Evolutionary conservation across 2,329 filamentous ascomycete species (phyloP).

Genomic region (Pseudomassariella vexata): DNA sequence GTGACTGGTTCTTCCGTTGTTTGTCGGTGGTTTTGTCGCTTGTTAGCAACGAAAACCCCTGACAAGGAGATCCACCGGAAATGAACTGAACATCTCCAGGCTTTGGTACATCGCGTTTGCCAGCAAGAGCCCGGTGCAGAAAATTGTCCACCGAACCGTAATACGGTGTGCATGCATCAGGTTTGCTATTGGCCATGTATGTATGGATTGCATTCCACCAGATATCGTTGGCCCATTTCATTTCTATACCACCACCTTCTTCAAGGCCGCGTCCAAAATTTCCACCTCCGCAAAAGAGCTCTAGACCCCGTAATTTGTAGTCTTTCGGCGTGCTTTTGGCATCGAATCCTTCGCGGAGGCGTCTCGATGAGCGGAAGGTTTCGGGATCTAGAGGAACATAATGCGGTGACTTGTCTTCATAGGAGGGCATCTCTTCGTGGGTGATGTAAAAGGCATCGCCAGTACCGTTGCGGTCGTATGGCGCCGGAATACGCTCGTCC

Average conservation of each 20-base stretch:
- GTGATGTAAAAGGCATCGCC: slow-evolving; percentile 64
- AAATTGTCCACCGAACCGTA: slow-evolving; percentile 69
- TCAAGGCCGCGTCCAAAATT: slow-evolving; percentile 73
- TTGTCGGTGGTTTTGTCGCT: slow-evolving; percentile 42
- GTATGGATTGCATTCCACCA: slow-evolving; percentile 60
- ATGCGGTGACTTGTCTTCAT: slow-evolving; percentile 11
- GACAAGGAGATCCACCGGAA: slow-evolving; percentile 70
- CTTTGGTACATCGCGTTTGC: slow-evolving; percentile 41
- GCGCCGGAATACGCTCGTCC: slow-evolving; percentile 44
- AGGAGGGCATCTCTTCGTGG: slow-evolving; percentile 24
- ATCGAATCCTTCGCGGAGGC: slow-evolving; percentile 51
- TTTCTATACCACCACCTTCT: slow-evolving; percentile 60
- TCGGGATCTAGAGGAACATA: slow-evolving; percentile 29
- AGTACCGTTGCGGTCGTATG: slow-evolving; percentile 60
- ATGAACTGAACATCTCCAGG: slow-evolving; percentile 65
- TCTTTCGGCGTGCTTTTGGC: slow-evolving; percentile 22
- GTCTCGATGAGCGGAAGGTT: no score
- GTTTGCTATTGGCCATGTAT: slow-evolving; percentile 60
- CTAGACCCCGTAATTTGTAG: slow-evolving; percentile 52
- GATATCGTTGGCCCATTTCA: slow-evolving; percentile 65
- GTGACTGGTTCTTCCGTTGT: slow-evolving; percentile 66
- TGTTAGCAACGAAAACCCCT: slow-evolving; percentile 67
- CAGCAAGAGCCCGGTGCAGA: slow-evolving; percentile 48
- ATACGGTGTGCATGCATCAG: slow-evolving; percentile 45
- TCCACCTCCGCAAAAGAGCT: slow-evolving; percentile 73